phyloP scores from a whole-genome alignment of 495 filamentous ascomycete genomes.

The Staphylotrichum tortipilum region DNA sequence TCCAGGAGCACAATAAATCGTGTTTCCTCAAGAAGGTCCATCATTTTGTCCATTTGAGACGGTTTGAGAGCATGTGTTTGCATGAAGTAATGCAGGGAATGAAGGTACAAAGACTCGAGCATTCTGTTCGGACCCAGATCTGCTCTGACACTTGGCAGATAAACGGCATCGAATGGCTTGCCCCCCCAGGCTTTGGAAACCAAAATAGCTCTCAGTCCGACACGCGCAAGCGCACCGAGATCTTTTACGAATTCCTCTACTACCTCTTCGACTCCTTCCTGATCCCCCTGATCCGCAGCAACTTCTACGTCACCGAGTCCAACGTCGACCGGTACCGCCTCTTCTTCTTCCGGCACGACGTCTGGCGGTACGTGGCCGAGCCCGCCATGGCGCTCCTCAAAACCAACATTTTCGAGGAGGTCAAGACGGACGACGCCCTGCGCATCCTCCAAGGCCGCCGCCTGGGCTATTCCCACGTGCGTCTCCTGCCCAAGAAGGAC shows the following conservation, averaged over 20 bases:
- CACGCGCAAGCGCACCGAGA: constrained; percentile 62
- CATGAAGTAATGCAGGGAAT: constrained; percentile 69
- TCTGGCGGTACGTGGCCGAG: constrained; percentile 71
- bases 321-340: constrained; percentile 68
- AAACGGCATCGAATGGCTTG: constrained; percentile 63
- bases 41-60: constrained; percentile 64
- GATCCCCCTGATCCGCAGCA: constrained; percentile 74
- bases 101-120: no score
- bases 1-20: constrained; percentile 48
- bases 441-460: constrained; percentile 50
- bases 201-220: constrained; percentile 63
- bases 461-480: constrained; percentile 71
- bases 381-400: constrained; percentile 64
- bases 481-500: constrained; percentile 64
- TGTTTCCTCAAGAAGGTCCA: constrained; percentile 60
- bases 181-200: constrained; percentile 34
- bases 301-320: constrained; percentile 94
- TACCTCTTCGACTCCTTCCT: constrained; percentile 87
- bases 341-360: constrained; percentile 92
- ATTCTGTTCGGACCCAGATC: no score
- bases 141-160: constrained; percentile 38
- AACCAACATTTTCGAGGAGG: constrained; percentile 66
- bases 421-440: constrained; percentile 50
- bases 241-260: constrained; percentile 80
- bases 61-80: constrained; percentile 72